Conservation (phyloP, 345 rosid species). For the Carallia pectinifolia region DNA sequence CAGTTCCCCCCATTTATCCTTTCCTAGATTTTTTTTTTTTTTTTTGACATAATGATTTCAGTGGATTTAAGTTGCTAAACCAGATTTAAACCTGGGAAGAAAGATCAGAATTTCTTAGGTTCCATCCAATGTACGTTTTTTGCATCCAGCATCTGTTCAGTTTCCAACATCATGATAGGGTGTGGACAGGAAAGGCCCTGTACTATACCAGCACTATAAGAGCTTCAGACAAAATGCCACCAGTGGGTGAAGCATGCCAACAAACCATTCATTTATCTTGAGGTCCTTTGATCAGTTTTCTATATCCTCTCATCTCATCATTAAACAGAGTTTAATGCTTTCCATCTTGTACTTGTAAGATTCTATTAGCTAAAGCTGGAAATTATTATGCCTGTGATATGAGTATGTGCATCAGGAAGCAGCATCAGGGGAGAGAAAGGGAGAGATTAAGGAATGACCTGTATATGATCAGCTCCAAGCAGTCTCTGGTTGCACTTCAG, state of each 20-base stretch:
- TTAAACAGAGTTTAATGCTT: too few relatives aligned
- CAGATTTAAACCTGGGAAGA: background rate
- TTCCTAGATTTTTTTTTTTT: background rate
- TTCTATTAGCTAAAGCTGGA: too few relatives aligned
- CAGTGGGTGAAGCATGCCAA: too few relatives aligned
- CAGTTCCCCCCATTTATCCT: background rate
- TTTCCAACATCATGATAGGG: too few relatives aligned
- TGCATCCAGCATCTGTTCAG: too few relatives aligned
- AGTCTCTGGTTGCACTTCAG: conserved; percentile 37
- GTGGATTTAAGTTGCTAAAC: background rate
- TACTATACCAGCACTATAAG: too few relatives aligned
- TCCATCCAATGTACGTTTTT: background rate
- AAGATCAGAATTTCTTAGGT: background rate
- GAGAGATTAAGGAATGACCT: conserved; percentile 13
- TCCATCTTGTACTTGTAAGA: too few relatives aligned
- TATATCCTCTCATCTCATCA: too few relatives aligned
- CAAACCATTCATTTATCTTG: too few relatives aligned
- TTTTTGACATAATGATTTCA: background rate
- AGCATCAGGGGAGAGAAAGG: background rate
- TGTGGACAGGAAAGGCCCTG: too few relatives aligned
- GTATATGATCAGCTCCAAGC: conserved; percentile 39
- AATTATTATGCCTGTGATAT: background rate
- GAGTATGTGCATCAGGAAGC: background rate
- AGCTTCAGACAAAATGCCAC: too few relatives aligned
- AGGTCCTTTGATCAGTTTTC: too few relatives aligned